Conservation (phyloP, 495 filamentous ascomycete species). For the Talaromyces proteolyticus region DNA sequence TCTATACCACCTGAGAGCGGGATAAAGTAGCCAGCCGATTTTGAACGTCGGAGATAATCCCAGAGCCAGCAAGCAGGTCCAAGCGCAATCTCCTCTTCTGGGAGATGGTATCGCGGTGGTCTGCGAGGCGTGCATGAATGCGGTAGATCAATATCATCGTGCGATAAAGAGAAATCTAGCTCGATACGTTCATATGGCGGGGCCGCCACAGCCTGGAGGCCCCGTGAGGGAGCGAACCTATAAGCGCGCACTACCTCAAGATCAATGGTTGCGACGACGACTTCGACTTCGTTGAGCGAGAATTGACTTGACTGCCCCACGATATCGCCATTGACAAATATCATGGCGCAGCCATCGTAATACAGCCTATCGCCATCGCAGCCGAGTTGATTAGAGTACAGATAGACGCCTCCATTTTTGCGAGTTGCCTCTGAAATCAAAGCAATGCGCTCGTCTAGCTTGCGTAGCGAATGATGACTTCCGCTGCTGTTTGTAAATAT, state of each 20-base stretch:
- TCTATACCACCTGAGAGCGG: constrained; percentile 72
- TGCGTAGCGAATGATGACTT: constrained; percentile 66
- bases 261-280: constrained; percentile 74
- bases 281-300: constrained; percentile 75
- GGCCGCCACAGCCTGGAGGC: constrained; percentile 47
- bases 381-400: constrained; percentile 70
- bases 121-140: constrained; percentile 32
- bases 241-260: constrained; percentile 65
- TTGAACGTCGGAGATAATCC: constrained; percentile 72
- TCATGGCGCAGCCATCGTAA: constrained; percentile 21
- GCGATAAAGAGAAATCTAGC: constrained; percentile 30
- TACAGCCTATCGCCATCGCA: constrained; percentile 66
- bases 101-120: constrained; percentile 48
- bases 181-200: constrained; percentile 37
- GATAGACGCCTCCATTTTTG: constrained; percentile 66
- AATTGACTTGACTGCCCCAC: constrained; percentile 72
- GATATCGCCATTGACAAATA: constrained; percentile 62
- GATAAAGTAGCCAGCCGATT: constrained; percentile 51
- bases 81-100: constrained; percentile 73
- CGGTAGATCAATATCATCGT: constrained; percentile 27
- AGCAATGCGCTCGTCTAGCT: constrained; percentile 66
- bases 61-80: constrained; percentile 72
- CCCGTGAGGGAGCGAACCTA: constrained; percentile 46
- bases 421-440: constrained; percentile 73
- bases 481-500: constrained; percentile 75